Evolutionary conservation across 768 basidiomycete genomes (phyloP).

Genomic region (Coprinopsis cinerea): DNA sequence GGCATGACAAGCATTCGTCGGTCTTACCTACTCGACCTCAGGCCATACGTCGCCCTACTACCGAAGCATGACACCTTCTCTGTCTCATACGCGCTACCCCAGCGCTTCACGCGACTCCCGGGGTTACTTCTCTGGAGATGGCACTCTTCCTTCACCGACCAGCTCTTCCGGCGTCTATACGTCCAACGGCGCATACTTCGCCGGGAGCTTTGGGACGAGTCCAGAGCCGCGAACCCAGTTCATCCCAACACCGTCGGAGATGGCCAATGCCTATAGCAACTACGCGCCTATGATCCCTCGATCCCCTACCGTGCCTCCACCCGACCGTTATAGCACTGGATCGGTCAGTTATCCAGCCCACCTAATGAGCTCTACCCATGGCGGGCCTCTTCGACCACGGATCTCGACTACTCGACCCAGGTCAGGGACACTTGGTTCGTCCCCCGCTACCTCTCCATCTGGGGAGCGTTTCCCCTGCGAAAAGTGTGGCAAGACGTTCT

Average conservation of each 20-base stretch:
- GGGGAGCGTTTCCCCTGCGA: conserved; percentile 69
- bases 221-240: conserved; percentile 21
- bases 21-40: conserved; percentile 10
- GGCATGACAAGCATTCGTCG: neutral
- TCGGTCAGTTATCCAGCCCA: conserved; percentile 24
- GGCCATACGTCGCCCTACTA: conserved; percentile 24
- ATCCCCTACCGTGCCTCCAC: conserved; percentile 19
- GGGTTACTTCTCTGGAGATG: conserved; percentile 20
- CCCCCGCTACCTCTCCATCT: conserved; percentile 33
- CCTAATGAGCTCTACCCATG: conserved; percentile 23
- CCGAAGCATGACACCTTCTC: conserved; percentile 33
- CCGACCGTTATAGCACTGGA: conserved; percentile 18
- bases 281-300: conserved; percentile 20
- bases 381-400: conserved; percentile 26
- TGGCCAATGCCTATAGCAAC: conserved; percentile 26
- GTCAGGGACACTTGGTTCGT: conserved; percentile 31
- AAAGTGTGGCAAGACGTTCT: conserved; percentile 74
- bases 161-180: conserved; percentile 14
- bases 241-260: conserved; percentile 30
- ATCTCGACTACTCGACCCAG: conserved; percentile 36
- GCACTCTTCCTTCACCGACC: conserved; percentile 18
- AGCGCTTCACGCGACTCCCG: conserved; percentile 20
- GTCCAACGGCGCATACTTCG: conserved; percentile 16
- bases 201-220: conserved; percentile 17
- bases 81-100: conserved; percentile 26